A percentile compares a stretch with the other conserved stretches of the same genome.
phyloP scores from a whole-genome alignment of 1,284 basidiomycete species.

The Cutaneotrichosporon dermatis region DNA sequence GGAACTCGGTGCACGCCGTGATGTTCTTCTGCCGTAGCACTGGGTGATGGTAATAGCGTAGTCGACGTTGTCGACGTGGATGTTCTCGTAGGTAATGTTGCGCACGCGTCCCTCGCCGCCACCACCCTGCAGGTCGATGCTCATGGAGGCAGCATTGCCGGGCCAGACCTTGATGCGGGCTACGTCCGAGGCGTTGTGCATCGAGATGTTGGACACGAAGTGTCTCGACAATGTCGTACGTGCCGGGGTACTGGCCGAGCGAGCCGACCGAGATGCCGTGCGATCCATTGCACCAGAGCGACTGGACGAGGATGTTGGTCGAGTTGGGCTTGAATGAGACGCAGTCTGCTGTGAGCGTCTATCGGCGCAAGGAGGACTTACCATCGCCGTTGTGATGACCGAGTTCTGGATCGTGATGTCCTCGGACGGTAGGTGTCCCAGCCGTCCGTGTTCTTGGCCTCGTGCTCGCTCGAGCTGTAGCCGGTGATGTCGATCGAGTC shows the following conservation, averaged over 20 bases:
- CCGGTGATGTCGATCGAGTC: constrained; percentile 43
- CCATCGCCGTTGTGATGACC: constrained; percentile 11
- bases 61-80: constrained; percentile 16
- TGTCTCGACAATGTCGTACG: constrained; percentile 62
- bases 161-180: constrained; percentile 63
- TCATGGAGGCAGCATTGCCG: constrained; percentile 33
- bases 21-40: constrained; percentile 3
- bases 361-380: not conserved
- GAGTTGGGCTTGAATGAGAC: constrained; percentile 64
- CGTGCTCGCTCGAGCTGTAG: constrained; percentile 28
- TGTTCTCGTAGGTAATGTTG: constrained; percentile 41
- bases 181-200: constrained; percentile 61
- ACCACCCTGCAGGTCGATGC: constrained; percentile 36
- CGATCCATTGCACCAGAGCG: constrained; percentile 56
- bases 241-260: constrained; percentile 57
- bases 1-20: not conserved
- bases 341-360: constrained; percentile 50
- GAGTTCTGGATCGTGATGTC: constrained; percentile 18
- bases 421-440: constrained; percentile 60
- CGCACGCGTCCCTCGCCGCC: constrained; percentile 61
- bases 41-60: constrained; percentile 1
- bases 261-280: constrained; percentile 64
- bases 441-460: constrained; percentile 57
- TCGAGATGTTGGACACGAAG: constrained; percentile 56
- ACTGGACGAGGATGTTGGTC: constrained; percentile 59